Evolutionary conservation across 2,329 filamentous ascomycete genomes (phyloP).

Genomic region (Akanthomyces lecanii): DNA sequence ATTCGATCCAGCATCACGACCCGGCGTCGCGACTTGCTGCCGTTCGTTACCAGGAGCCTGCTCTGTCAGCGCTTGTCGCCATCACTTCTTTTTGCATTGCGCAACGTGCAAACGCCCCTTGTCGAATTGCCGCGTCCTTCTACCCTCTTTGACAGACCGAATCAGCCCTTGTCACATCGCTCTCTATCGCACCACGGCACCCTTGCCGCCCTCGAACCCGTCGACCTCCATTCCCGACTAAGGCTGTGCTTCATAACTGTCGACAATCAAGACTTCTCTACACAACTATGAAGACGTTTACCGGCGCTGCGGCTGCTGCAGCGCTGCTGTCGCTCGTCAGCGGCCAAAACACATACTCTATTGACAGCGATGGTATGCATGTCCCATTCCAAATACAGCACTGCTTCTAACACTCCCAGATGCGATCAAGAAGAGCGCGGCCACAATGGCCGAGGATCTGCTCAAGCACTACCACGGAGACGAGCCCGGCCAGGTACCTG

Average conservation of each 20-base stretch:
- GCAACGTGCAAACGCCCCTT: not conserved
- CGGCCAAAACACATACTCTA: constrained; percentile 6
- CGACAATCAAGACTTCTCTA: not conserved
- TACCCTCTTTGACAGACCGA: not conserved
- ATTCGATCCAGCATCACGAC: constrained; percentile 6
- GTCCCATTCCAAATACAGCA: not conserved
- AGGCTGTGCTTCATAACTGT: constrained; percentile 1
- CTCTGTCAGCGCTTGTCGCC: not conserved
- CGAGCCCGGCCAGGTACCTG: constrained; percentile 39
- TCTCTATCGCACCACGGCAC: not conserved
- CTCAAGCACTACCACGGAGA: constrained; percentile 45
- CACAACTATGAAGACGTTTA: constrained; percentile 23
- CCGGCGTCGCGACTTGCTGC: constrained; percentile 8
- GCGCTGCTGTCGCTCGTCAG: constrained; percentile 23
- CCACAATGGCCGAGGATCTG: constrained; percentile 40
- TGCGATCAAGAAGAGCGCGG: constrained; percentile 37
- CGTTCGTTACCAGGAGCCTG: not conserved
- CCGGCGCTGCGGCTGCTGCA: constrained; percentile 19
- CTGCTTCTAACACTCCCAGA: constrained; percentile 22
- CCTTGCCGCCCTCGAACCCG: not conserved
- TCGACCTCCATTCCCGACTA: not conserved
- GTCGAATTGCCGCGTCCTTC: not conserved
- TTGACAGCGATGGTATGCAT: constrained; percentile 19
- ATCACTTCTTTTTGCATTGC: not conserved
- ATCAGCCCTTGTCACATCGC: not conserved